Base-by-base conservation (phyloP, 306 rosid genomes). In the Rosa lucieae region DNA sequence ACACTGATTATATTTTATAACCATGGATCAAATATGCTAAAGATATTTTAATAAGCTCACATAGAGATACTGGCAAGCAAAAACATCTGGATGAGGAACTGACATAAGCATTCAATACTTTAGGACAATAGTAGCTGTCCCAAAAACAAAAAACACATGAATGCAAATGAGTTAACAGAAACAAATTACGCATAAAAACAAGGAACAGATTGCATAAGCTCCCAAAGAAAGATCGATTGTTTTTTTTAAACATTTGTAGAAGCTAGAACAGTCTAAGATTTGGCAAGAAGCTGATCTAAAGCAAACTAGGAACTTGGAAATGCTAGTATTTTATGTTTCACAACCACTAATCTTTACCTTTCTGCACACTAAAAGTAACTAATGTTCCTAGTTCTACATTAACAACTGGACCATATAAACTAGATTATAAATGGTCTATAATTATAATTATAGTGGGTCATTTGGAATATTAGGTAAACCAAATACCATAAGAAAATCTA, bases 401-500 rank as follows among this genome's bases (percentile, higher is more conserved):
- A 66, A 15, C 70, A 65, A 12, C n/a, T 65, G 70, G 70, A 65
- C n/a, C 70, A 17, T 66, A 15, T 73, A 52, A 52, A 73, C 48
- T 47, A 52, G 10, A 52, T 0, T 26, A 44, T 49, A 43, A 44
- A n/a, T 44, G 11, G 20, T 40, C 5, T 49, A 10, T 67, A 10
- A 39, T 67, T 40, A 67, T 40, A 40, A 61, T 26, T 62, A 10
- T 10, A 74, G 69, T 6, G 42, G 23, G 39, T 58, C 69, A 21
- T 23, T 74, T 23, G 23, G 67, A 74, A 56, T 61, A 75, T 23
- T 58, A 12, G 67, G 67, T 74, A 8, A 58, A 73, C 65, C 48
- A n/a, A 52, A 52, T 10, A 73, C 44, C 65, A 73, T 35, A 17
- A 43, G 12, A 17, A 67, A 42, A 20, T 40, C 51, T 68, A 35